Base-by-base conservation (phyloP, 257 asterid genomes). In the Solanum okadae region DNA sequence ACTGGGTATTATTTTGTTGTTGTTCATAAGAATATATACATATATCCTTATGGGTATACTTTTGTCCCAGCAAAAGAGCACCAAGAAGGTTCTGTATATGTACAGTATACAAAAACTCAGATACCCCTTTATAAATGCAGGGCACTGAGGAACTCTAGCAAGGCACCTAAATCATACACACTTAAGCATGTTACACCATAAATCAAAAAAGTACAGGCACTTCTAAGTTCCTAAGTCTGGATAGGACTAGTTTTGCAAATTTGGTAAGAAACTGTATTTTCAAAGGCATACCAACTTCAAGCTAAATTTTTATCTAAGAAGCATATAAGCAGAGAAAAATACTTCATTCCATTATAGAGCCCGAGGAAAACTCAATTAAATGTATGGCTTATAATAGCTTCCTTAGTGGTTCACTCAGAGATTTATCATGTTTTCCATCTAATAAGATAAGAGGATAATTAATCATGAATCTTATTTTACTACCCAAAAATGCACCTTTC, bases 401-500 rank as follows among this genome's bases (percentile, higher is more conserved):
- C 44, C 79, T 33, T 72, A 10, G 85, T 6, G 83, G 84, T 77
- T 56, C 35, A 78, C 84, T 25, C 84, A 78, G 15, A 44, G 85
- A 15, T 79, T 44, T 42, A 25, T 44, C 38, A 79, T 44, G 37
- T 16, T 81, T 20, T 52, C 42, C 29, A 46, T 22, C 67, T 81
- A 81, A 81, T 9, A 81, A 16, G 86, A 18, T 31, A 16, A 81
- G 86, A 81, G 70, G 67, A 18, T 81, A 81, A 81, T 81, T 49
- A 81, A 29, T 29, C 44, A 49, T 81, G 68, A 46, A 29, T 81
- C 44, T 81, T 49, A 85, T 75, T 83, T 89, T 82, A 90, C 91
- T 86, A 88, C 89, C 87, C 89, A 92, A 89, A 87, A 83, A 63
- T 86, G 94, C 94, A 94, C 94, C 94, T 91, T 90, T 91, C 88